Percentiles rank a stretch among this genome's conserved stretches.
Conservation (phyloP, 2,329 filamentous ascomycete genomes). For the Triangularia setosa region DNA sequence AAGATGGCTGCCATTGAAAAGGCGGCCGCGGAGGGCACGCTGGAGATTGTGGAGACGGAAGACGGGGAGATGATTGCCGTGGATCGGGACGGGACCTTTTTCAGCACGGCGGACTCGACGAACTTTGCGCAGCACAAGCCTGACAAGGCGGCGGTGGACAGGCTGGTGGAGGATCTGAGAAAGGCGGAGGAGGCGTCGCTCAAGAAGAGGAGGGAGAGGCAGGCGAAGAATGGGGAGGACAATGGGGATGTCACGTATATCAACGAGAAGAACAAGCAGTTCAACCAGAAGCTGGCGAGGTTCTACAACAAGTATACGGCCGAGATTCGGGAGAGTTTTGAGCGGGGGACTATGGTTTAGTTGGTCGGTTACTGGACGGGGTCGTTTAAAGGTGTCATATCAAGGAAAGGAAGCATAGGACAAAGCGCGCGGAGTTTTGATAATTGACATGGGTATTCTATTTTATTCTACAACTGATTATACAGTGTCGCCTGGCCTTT, state of each 20-base stretch:
- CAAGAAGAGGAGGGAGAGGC: conserved; percentile 80
- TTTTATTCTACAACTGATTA: conserved; percentile 21
- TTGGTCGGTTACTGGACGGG: conserved; percentile 14
- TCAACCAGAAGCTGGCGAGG: conserved; percentile 91
- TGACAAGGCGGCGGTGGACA: conserved; percentile 80
- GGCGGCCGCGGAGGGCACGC: conserved; percentile 75
- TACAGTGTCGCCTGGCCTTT: not conserved
- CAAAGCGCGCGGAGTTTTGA: conserved; percentile 18
- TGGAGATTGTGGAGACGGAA: conserved; percentile 94
- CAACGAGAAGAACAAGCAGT: conserved; percentile 99
- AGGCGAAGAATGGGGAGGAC: conserved; percentile 74
- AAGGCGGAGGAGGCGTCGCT: conserved; percentile 83
- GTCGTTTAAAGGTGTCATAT: conserved; percentile 6
- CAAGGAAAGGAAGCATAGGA: conserved; percentile 4
- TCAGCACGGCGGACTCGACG: conserved; percentile 79
- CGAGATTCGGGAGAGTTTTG: conserved; percentile 95
- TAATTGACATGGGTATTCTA: conserved; percentile 8
- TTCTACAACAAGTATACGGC: conserved; percentile 99
- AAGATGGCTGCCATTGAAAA: conserved; percentile 82
- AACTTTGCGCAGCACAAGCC: conserved; percentile 82
- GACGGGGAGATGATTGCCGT: conserved; percentile 91
- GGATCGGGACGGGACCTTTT: conserved; percentile 86
- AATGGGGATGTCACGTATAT: conserved; percentile 89
- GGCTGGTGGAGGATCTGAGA: conserved; percentile 77
- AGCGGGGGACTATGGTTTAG: conserved; percentile 93